A percentile compares a stretch with the other conserved stretches of the same genome.
Conservation (phyloP, 495 filamentous ascomycete genomes). For the Glutinoglossum americanum region DNA sequence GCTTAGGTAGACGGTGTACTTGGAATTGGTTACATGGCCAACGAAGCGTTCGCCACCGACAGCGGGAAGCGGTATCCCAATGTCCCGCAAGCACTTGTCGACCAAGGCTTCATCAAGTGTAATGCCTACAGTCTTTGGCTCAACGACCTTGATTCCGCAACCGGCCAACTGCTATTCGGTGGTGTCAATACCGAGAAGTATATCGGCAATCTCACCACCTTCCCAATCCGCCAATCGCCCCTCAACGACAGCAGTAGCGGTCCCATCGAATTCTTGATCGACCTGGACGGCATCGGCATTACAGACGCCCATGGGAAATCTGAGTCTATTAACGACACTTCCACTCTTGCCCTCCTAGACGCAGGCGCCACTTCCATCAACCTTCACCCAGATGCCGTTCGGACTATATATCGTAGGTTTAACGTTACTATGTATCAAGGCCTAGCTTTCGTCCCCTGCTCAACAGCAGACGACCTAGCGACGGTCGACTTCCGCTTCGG, state of each 20-base stretch:
- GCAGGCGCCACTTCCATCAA: too few relatives aligned
- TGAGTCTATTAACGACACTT: too few relatives aligned
- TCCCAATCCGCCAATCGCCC: slow-evolving; percentile 54
- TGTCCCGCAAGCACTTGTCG: slow-evolving; percentile 53
- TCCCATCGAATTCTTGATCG: slow-evolving; percentile 67
- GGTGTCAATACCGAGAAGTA: slow-evolving; percentile 75
- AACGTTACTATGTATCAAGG: too few relatives aligned
- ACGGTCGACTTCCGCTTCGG: too few relatives aligned
- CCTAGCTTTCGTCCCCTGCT: slow-evolving; percentile 57
- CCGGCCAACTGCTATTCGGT: slow-evolving; percentile 74
- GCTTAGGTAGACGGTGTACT: slow-evolving; percentile 53
- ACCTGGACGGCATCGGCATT: slow-evolving; percentile 28
- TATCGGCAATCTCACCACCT: slow-evolving; percentile 40
- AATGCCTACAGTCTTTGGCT: slow-evolving; percentile 81
- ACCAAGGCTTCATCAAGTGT: slow-evolving; percentile 49
- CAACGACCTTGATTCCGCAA: slow-evolving; percentile 46
- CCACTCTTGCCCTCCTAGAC: too few relatives aligned
- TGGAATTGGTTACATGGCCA: slow-evolving; percentile 69
- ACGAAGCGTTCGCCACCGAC: slow-evolving; percentile 57
- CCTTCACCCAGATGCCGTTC: too few relatives aligned
- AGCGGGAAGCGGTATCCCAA: slow-evolving; percentile 48
- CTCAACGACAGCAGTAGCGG: slow-evolving; percentile 7
- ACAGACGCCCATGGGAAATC: too few relatives aligned
- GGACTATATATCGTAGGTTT: too few relatives aligned
- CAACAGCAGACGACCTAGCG: too few relatives aligned